A percentile compares a stretch with the other conserved stretches of the same genome.
phyloP scores from a whole-genome alignment of 306 rosid species.

The Ziziphus jujuba region DNA sequence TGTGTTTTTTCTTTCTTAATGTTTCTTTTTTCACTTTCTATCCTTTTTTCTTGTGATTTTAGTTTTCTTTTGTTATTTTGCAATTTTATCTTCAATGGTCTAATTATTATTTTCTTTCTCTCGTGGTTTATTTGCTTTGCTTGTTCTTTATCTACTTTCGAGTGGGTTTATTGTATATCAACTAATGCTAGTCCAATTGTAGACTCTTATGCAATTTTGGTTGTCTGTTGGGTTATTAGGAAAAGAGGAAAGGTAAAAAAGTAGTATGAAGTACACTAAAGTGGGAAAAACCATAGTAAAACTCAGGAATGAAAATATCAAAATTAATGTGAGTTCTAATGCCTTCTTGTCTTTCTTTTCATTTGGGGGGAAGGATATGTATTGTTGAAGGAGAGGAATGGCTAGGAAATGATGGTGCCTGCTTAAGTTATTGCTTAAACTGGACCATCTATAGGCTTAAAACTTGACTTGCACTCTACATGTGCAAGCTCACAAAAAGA shows the following conservation, averaged over 20 bases:
- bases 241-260: neutral
- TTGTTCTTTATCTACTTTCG: neutral
- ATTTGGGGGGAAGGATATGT: neutral
- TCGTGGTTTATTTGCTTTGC: slow-evolving; percentile 2
- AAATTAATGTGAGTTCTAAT: too few relatives aligned
- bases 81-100: too few relatives aligned
- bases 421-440: neutral
- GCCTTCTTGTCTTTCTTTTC: neutral
- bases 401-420: neutral
- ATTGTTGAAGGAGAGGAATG: neutral
- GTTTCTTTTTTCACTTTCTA: too few relatives aligned
- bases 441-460: neutral
- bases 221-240: neutral
- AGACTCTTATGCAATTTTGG: neutral
- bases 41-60: too few relatives aligned
- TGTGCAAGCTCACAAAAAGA: neutral
- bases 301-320: too few relatives aligned
- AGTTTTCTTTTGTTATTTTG: too few relatives aligned
- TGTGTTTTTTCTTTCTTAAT: too few relatives aligned
- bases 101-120: too few relatives aligned
- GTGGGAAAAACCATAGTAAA: too few relatives aligned
- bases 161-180: neutral
- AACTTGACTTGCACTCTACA: neutral
- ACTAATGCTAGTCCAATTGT: neutral
- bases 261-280: neutral